These are phyloP conservation scores for Xerocomellus dryophilus DNA, from an alignment of 768 basidiomycete species.

Conservation along the genomic window DNA sequence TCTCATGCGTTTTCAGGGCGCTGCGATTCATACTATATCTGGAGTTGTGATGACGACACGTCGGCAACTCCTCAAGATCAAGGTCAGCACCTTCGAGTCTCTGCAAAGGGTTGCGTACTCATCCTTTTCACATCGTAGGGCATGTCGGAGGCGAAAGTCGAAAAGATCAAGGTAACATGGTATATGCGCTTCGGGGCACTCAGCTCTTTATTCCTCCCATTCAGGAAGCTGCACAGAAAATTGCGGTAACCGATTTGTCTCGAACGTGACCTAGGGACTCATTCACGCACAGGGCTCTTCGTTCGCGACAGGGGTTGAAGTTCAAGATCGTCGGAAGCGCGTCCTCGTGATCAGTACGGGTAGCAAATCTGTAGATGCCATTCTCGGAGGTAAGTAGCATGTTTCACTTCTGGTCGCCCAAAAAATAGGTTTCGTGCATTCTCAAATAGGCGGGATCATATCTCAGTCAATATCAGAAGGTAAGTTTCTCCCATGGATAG, in stretches of 20 bases:
- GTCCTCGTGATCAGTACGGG: conserved; percentile 88
- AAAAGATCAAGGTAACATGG: conserved; percentile 80
- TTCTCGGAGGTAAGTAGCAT: conserved; percentile 68
- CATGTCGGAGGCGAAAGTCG: conserved; percentile 95
- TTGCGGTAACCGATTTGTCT: conserved; percentile 47
- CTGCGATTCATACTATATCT: conserved; percentile 80
- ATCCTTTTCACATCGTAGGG: conserved; percentile 49
- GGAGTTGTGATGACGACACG: conserved; percentile 91
- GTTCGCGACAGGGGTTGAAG: conserved; percentile 87
- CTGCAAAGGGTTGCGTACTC: not conserved
- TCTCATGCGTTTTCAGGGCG: conserved; percentile 44
- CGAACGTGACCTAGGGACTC: not conserved
- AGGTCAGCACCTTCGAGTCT: conserved; percentile 45
- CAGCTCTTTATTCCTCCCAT: not conserved
- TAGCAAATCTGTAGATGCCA: conserved; percentile 85
- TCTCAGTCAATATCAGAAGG: conserved; percentile 96
- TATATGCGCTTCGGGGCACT: conserved; percentile 9
- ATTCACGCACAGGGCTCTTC: conserved; percentile 66
- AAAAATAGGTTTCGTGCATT: not conserved
- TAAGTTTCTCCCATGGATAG: conserved; percentile 18
- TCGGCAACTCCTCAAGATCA: conserved; percentile 88
- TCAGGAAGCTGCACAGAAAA: conserved; percentile 88
- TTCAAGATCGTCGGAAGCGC: conserved; percentile 80
- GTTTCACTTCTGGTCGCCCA: not conserved
- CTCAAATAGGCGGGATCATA: conserved; percentile 68